Evolutionary conservation across 2,329 filamentous ascomycete species (phyloP).

Genomic region (Lasiodiplodia sp.): DNA sequence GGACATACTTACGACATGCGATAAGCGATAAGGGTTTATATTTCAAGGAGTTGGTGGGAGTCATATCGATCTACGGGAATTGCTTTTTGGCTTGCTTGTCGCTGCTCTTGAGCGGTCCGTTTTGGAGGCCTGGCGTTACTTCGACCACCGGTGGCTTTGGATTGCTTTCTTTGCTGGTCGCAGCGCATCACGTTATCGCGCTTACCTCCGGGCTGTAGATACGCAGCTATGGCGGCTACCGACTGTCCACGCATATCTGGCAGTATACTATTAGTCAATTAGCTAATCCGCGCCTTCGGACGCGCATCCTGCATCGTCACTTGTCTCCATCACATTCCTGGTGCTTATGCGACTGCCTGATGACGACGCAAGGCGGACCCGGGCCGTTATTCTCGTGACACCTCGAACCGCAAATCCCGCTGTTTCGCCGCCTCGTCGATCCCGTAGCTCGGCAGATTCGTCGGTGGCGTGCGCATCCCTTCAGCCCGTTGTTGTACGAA

Average conservation of each 20-base stretch:
- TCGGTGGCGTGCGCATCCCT: constrained; percentile 16
- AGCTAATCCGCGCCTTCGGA: constrained; percentile 18
- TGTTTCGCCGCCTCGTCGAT: constrained; percentile 27
- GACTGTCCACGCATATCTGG: constrained; percentile 21
- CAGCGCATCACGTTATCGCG: constrained; percentile 9
- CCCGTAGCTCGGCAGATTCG: constrained; percentile 14
- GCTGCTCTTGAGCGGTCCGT: constrained; percentile 29
- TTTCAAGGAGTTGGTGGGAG: constrained; percentile 24
- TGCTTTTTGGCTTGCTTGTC: constrained; percentile 22
- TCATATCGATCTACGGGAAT: constrained; percentile 9
- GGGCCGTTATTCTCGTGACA: constrained; percentile 27
- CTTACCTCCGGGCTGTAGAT: constrained; percentile 25
- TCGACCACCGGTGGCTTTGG: constrained; percentile 28
- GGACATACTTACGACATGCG: constrained; percentile 25
- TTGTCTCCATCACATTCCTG: constrained; percentile 9
- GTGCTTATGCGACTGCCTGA: constrained; percentile 17
- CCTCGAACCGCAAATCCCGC: constrained; percentile 10
- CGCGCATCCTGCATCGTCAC: constrained; percentile 10
- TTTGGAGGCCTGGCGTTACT: constrained; percentile 25
- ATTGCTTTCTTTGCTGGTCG: constrained; percentile 26
- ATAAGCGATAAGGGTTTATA: constrained; percentile 22
- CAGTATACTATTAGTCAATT: constrained; percentile 23
- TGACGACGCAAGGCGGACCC: constrained; percentile 17
- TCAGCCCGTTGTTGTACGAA: constrained; percentile 20
- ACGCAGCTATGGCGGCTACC: constrained; percentile 15